A percentile compares a stretch with the other conserved stretches of the same genome.
Evolutionary conservation across 352 stramenopile genomes (phyloP).

Genomic region (Globisporangium carolinianum): DNA sequence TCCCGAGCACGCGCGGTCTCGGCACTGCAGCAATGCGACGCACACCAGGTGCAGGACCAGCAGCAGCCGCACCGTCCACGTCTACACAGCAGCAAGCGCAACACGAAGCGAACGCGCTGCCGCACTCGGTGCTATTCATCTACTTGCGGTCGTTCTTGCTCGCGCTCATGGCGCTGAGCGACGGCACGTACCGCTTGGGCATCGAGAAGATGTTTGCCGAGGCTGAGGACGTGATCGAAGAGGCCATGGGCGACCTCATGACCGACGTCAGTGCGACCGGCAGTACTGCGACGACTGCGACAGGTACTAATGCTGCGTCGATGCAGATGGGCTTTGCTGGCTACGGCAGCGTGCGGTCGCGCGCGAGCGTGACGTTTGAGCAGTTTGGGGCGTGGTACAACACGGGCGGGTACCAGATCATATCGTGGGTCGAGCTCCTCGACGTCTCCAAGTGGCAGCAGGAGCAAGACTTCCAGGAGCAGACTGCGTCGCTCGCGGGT

Average conservation of each 20-base stretch:
- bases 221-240: conserved; percentile 81
- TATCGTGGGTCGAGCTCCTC: conserved; percentile 83
- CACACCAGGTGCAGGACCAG: conserved; percentile 7
- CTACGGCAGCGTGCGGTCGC: conserved; percentile 59
- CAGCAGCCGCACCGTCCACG: neutral
- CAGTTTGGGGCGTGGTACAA: conserved; percentile 91
- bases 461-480: conserved; percentile 61
- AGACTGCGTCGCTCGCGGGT: conserved; percentile 20
- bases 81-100: conserved; percentile 8
- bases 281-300: neutral
- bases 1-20: conserved; percentile 43
- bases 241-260: conserved; percentile 82
- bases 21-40: conserved; percentile 22
- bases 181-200: conserved; percentile 71
- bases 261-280: conserved; percentile 64
- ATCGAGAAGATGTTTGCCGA: conserved; percentile 85
- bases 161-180: conserved; percentile 80
- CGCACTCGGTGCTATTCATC: conserved; percentile 79
- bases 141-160: conserved; percentile 83
- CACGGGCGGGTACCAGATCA: conserved; percentile 65
- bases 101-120: conserved; percentile 53
- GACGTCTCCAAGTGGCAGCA: conserved; percentile 81
- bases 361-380: conserved; percentile 81
- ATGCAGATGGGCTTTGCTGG: conserved; percentile 25
- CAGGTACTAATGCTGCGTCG: no score